Percentiles rank a stretch among this genome's conserved stretches.
Evolutionary conservation across 257 asterid species (phyloP).

Genomic region (Solanum dulcamara): DNA sequence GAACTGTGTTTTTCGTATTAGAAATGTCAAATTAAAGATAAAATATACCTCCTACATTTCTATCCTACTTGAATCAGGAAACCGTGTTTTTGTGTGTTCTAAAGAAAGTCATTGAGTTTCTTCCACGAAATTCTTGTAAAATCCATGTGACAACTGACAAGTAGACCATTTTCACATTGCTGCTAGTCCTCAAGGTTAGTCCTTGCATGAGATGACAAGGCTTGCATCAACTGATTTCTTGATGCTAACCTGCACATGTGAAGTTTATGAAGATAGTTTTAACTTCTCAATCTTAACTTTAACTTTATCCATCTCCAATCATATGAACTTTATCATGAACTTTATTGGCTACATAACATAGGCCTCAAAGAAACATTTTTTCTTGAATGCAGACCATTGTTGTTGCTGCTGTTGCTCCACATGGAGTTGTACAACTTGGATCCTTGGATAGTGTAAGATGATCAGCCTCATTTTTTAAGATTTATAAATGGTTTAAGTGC

Average conservation of each 20-base stretch:
- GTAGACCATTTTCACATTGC: neutral
- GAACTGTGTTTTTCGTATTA: neutral
- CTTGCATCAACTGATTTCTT: neutral
- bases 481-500: neutral
- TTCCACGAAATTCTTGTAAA: neutral
- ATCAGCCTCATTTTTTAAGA: neutral
- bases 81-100: neutral
- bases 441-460: constrained; percentile 57
- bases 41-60: neutral
- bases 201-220: neutral
- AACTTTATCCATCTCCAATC: neutral
- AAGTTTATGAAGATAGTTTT: neutral
- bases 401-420: constrained; percentile 67
- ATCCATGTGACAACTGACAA: neutral
- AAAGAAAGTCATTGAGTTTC: neutral
- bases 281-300: neutral
- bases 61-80: neutral
- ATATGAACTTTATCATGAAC: neutral
- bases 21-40: neutral
- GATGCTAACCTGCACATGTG: neutral
- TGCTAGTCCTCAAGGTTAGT: neutral
- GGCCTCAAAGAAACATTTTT: neutral
- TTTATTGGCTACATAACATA: neutral
- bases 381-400: constrained; percentile 70
- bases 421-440: constrained; percentile 85